These are phyloP conservation scores for Nigrospora oryzae DNA, from an alignment of 2,329 filamentous ascomycete genomes.

Conservation along the genomic window DNA sequence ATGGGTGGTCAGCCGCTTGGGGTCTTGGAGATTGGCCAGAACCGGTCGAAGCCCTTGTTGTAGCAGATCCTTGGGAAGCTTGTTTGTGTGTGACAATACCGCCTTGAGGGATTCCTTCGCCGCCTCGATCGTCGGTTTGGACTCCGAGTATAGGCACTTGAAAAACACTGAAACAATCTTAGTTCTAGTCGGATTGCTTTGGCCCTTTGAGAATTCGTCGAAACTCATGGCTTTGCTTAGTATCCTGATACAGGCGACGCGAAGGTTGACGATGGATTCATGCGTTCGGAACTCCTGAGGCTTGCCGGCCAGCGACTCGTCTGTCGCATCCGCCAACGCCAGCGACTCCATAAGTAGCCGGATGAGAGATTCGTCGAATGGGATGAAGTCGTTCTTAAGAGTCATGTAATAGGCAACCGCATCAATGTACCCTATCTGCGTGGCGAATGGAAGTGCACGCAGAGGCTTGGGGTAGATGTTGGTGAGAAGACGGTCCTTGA, in stretches of 20 bases:
- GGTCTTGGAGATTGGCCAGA: conserved; percentile 91
- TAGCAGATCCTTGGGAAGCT: conserved; percentile 88
- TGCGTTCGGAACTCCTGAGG: conserved; percentile 92
- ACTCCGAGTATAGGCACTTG: conserved; percentile 92
- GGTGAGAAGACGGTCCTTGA: conserved; percentile 81
- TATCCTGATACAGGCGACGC: conserved; percentile 88
- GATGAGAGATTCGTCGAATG: conserved; percentile 87
- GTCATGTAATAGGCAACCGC: conserved; percentile 93
- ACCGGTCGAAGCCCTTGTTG: conserved; percentile 92
- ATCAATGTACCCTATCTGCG: conserved; percentile 97
- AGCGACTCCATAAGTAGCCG: conserved; percentile 88
- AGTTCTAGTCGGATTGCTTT: conserved; percentile 55
- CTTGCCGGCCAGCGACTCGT: conserved; percentile 87
- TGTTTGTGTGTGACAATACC: conserved; percentile 80
- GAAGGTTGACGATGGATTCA: conserved; percentile 82
- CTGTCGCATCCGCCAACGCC: conserved; percentile 86
- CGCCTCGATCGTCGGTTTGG: conserved; percentile 83
- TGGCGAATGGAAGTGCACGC: conserved; percentile 83
- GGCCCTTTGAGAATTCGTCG: conserved; percentile 76
- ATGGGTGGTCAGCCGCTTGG: conserved; percentile 79
- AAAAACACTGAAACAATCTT: conserved; percentile 94
- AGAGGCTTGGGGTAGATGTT: conserved; percentile 95
- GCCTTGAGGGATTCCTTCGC: conserved; percentile 85
- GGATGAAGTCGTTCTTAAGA: conserved; percentile 79
- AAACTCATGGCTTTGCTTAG: conserved; percentile 90